Percentiles rank a stretch among this genome's conserved stretches.
phyloP scores from a whole-genome alignment of 2,329 filamentous ascomycete genomes.

The Neopestalotiopsis rosae region DNA sequence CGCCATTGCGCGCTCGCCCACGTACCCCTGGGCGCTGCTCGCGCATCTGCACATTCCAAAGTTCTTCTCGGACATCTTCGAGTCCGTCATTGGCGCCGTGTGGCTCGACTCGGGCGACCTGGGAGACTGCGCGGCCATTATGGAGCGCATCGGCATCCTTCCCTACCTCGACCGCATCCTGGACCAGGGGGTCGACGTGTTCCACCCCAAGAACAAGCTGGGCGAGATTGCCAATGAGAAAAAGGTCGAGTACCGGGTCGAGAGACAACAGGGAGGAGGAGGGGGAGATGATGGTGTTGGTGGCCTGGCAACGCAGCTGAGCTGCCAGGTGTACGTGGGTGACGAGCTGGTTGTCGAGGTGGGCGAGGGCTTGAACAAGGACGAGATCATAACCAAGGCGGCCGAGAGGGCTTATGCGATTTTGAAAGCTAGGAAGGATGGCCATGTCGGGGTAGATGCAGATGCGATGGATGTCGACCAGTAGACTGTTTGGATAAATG shows the following conservation, averaged over 20 bases:
- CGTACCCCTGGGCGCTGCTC: conserved; percentile 81
- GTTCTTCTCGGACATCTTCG: conserved; percentile 83
- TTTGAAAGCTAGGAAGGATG: background rate
- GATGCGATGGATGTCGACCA: background rate
- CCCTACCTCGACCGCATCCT: conserved; percentile 67
- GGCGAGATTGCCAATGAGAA: conserved; percentile 57
- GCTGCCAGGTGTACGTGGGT: conserved; percentile 57
- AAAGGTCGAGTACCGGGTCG: conserved; percentile 58
- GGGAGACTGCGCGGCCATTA: conserved; percentile 61
- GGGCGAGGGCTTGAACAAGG: conserved; percentile 48
- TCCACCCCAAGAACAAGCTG: conserved; percentile 72
- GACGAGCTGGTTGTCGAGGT: conserved; percentile 51
- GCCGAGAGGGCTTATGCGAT: conserved; percentile 51
- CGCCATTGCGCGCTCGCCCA: conserved; percentile 52
- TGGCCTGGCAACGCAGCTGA: conserved; percentile 29
- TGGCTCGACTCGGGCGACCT: conserved; percentile 79
- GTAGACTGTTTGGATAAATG: background rate
- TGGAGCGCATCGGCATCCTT: conserved; percentile 70
- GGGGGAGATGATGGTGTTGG: no score
- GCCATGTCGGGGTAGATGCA: background rate
- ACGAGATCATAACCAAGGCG: conserved; percentile 61
- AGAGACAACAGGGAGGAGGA: conserved; percentile 28
- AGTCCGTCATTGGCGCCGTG: conserved; percentile 80
- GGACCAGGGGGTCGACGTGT: conserved; percentile 58
- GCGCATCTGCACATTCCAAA: conserved; percentile 71